Percentiles rank a stretch among this genome's conserved stretches.
These are phyloP conservation scores for Fraxinus dipetala DNA, from an alignment of 305 asterid species.

Conservation along the genomic window DNA sequence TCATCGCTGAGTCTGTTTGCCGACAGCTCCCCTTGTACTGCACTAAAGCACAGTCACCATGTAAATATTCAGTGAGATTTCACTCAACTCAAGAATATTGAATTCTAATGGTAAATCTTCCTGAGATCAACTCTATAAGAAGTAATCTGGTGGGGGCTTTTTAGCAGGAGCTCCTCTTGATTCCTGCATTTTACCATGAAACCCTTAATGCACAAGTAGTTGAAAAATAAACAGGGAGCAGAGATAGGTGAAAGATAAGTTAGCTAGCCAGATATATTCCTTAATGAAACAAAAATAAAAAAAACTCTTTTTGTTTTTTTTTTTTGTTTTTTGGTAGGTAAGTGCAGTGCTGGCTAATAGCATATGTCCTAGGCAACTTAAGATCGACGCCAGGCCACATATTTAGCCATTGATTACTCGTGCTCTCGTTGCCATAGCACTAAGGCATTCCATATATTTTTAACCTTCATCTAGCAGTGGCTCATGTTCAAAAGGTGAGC, in stretches of 20 bases:
- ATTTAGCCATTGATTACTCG: not conserved
- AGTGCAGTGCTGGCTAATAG: not conserved
- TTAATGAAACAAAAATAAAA: not conserved
- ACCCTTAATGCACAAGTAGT: not conserved
- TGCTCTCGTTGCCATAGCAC: not conserved
- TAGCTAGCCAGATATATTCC: not conserved
- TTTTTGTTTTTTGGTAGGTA: not conserved
- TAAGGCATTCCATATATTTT: not conserved
- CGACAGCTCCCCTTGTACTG: slow-evolving; percentile 1
- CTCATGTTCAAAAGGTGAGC: not conserved
- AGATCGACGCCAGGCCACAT: not conserved
- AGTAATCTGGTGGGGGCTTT: slow-evolving; percentile 89
- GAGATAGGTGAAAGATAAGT: not conserved
- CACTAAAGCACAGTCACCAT: slow-evolving; percentile 7
- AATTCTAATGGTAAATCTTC: not conserved
- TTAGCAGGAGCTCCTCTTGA: slow-evolving; percentile 80
- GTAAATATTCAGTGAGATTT: slow-evolving; percentile 3
- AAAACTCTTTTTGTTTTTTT: too few species aligned
- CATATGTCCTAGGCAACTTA: not conserved
- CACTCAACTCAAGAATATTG: not conserved
- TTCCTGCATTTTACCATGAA: slow-evolving; percentile 57
- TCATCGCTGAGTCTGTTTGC: not conserved
- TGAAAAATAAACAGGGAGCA: not conserved
- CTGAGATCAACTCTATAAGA: slow-evolving; percentile 43
- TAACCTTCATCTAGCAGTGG: not conserved